Evolutionary conservation across 768 basidiomycete species (phyloP).

Genomic region (Auricularia cornea): DNA sequence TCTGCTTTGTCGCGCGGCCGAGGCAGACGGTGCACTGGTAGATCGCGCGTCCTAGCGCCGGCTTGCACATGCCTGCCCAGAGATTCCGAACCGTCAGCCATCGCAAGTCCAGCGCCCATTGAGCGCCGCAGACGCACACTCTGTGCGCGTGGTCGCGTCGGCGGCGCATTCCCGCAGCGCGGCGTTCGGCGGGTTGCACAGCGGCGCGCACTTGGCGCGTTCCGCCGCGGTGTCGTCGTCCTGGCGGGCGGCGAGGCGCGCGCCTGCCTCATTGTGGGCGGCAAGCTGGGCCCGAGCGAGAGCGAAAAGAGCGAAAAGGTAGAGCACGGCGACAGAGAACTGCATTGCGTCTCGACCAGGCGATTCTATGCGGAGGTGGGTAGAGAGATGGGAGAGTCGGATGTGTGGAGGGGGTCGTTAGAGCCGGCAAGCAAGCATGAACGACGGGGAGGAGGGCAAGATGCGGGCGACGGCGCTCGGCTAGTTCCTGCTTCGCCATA

Average conservation of each 20-base stretch:
- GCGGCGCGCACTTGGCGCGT: neutral
- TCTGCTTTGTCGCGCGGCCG: neutral
- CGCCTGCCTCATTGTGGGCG: neutral
- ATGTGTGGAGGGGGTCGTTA: too few species aligned
- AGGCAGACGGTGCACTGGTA: neutral
- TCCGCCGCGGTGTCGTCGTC: neutral
- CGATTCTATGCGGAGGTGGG: too few species aligned
- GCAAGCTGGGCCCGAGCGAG: neutral
- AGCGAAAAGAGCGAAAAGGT: neutral
- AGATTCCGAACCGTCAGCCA: neutral
- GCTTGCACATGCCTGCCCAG: neutral
- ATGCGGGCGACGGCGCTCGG: too few species aligned
- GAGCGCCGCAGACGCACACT: neutral
- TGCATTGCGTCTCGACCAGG: neutral
- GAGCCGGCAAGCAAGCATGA: too few species aligned
- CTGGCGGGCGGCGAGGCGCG: neutral
- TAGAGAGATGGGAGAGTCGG: too few species aligned
- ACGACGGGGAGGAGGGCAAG: too few species aligned
- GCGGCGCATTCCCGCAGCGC: neutral
- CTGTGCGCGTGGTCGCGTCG: neutral
- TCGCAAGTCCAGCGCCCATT: neutral
- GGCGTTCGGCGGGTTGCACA: neutral
- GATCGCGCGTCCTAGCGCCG: neutral
- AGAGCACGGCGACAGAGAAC: neutral
- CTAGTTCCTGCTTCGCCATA: too few species aligned